Conservation (phyloP, 2,329 filamentous ascomycete genomes). For the Chrysoporthe cubensis region DNA sequence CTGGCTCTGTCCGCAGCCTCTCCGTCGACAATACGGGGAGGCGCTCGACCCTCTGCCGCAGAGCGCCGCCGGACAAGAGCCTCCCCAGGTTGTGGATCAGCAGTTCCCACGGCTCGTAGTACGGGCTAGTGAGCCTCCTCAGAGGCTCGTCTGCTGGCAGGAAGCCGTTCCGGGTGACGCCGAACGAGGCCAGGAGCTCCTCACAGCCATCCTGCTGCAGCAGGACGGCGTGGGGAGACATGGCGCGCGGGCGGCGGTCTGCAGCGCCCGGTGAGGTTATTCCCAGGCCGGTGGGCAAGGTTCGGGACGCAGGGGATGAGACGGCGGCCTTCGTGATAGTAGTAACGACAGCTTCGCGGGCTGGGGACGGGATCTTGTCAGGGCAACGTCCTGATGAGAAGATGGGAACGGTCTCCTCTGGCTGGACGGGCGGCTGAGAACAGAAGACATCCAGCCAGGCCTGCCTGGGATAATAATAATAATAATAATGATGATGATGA, state of each 20-base stretch:
- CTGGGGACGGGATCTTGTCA: too few species aligned
- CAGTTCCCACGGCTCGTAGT: constrained; percentile 81
- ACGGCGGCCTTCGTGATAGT: too few species aligned
- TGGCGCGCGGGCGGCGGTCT: constrained; percentile 29
- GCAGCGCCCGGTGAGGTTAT: too few species aligned
- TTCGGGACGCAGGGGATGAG: too few species aligned
- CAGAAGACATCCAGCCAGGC: too few species aligned
- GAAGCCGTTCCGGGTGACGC: constrained; percentile 68
- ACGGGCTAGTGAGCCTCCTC: constrained; percentile 65
- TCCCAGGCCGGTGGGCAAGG: too few species aligned
- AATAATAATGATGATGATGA: too few species aligned
- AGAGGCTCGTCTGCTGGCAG: constrained; percentile 74
- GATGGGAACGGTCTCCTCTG: too few species aligned
- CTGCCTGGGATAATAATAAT: too few species aligned
- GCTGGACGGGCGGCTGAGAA: too few species aligned
- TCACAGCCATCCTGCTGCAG: constrained; percentile 32
- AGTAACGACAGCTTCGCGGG: too few species aligned
- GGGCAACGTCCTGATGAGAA: too few species aligned
- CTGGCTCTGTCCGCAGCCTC: constrained; percentile 63
- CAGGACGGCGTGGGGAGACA: constrained; percentile 49
- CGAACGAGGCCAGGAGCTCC: constrained; percentile 39
- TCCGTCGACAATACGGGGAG: constrained; percentile 73
- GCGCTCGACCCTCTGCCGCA: constrained; percentile 65
- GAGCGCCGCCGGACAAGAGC: constrained; percentile 64
- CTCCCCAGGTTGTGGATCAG: constrained; percentile 69